These are phyloP conservation scores for Porcisia deanei DNA, from an alignment of 208 protist genomes.

Conservation along the genomic window DNA sequence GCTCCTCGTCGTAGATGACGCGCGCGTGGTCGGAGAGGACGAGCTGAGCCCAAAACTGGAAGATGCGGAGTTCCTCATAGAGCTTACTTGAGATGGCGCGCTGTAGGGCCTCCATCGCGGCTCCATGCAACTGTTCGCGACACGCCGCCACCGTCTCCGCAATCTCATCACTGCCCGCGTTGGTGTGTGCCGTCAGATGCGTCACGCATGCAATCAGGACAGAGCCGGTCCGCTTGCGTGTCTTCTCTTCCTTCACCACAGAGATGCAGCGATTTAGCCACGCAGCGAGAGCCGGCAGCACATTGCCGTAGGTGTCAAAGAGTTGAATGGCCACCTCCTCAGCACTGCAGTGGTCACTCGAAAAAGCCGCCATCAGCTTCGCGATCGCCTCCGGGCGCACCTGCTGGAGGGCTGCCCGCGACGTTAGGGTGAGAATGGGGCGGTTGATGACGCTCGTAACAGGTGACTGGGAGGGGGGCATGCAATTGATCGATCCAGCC, in stretches of 20 bases:
- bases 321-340: slow-evolving; percentile 41
- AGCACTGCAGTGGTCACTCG: slow-evolving; percentile 20
- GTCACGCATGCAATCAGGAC: slow-evolving; percentile 42
- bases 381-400: slow-evolving; percentile 51
- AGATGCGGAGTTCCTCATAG: slow-evolving; percentile 73
- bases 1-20: slow-evolving; percentile 60
- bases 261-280: slow-evolving; percentile 75
- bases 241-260: slow-evolving; percentile 68
- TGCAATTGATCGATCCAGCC: slow-evolving; percentile 24
- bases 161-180: slow-evolving; percentile 13
- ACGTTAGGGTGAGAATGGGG: slow-evolving; percentile 21
- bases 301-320: slow-evolving; percentile 44
- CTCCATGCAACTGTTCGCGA: slow-evolving; percentile 45
- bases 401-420: slow-evolving; percentile 23
- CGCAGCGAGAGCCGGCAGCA: slow-evolving; percentile 38
- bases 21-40: slow-evolving; percentile 61
- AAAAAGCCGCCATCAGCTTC: slow-evolving; percentile 57
- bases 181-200: slow-evolving; percentile 19
- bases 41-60: slow-evolving; percentile 72
- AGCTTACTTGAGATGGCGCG: slow-evolving; percentile 53
- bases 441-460: slow-evolving; percentile 7
- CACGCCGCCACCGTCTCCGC: slow-evolving; percentile 19
- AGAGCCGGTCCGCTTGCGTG: slow-evolving; percentile 48
- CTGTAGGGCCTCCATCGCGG: slow-evolving; percentile 42
- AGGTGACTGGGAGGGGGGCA: slow-evolving; percentile 11